Evolutionary conservation across 441 rosid species (phyloP), one percentile per base, ranked within the genome.

Genomic region (Gossypium schwendimanii): DNA sequence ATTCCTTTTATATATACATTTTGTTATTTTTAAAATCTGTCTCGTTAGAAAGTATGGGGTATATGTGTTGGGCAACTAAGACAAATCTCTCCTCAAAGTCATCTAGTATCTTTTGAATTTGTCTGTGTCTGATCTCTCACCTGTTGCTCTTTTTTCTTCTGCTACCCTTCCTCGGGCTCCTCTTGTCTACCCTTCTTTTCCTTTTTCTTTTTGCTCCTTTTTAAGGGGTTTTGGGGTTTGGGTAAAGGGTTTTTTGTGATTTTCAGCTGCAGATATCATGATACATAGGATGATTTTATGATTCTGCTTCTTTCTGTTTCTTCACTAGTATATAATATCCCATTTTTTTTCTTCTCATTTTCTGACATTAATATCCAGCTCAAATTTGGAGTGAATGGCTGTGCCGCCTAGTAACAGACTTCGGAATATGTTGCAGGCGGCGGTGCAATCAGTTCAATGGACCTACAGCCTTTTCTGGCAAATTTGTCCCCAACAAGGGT

Each of bases 381-480:
- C 15, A 63, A 50, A 69, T 39, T 53, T 63, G 0, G 20, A 33
- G 41, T 24, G 44, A 71, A 88, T 83, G 84, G 85, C 87, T 47
- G 83, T 77, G 33, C 87, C 84, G 74, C 81, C 80, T 17, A 81
- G 86, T 71, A 82, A 81, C 79, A 82, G 81, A 70, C 81, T 92
- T 44, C 96, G 90, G 78, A 85, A 39, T 73, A 82, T 88, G 82
- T 81, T 95, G 52, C 94, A 95, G 84, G 84, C 85, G 21, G 91
- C 91, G 50, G 97, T 95, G 78, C 93, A 93, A 83, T 93, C 97
- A 3, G 91, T 93, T 77, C 87, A 85, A 12, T 95, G 99, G 99
- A 89, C 97, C 62, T 95, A 95, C 75, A 85, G 96, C 79, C 84
- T 95, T 76, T 90, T 88, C 72, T 95, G 99, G 99, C 92, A 90